Evolutionary conservation across 805 yeast genomes (phyloP).

Genomic region (Candida vaughaniae): DNA sequence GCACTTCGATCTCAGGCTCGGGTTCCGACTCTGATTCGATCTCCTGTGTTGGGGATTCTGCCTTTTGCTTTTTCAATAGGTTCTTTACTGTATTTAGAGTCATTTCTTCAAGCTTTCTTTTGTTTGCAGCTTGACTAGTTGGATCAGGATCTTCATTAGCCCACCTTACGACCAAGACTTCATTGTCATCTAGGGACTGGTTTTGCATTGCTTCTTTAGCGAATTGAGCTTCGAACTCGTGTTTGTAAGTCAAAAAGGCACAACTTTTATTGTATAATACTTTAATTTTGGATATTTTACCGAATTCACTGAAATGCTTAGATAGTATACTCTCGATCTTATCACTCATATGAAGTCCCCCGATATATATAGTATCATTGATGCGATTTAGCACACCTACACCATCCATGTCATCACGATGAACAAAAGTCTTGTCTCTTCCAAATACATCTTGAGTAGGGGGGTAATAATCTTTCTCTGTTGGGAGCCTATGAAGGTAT

Average conservation of each 20-base stretch:
- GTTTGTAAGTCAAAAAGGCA: constrained; percentile 72
- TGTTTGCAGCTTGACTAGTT: constrained; percentile 49
- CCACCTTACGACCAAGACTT: constrained; percentile 75
- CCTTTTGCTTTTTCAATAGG: constrained; percentile 29
- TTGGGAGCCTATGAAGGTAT: constrained; percentile 76
- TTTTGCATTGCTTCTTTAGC: constrained; percentile 93
- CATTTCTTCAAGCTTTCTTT: constrained; percentile 48
- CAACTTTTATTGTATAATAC: constrained; percentile 62
- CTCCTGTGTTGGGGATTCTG: background rate
- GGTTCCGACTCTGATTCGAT: background rate
- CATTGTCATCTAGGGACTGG: constrained; percentile 65
- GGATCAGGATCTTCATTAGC: constrained; percentile 89
- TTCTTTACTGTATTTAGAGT: constrained; percentile 54
- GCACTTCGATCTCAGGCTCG: constrained; percentile 20
- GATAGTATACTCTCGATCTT: constrained; percentile 34
- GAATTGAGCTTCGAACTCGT: constrained; percentile 82
- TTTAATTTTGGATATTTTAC: constrained; percentile 66
- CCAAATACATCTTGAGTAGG: constrained; percentile 89
- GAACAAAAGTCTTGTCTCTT: constrained; percentile 76
- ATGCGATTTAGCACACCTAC: constrained; percentile 72
- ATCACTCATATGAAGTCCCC: constrained; percentile 47
- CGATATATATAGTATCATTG: constrained; percentile 79
- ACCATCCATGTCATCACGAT: constrained; percentile 93
- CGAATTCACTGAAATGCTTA: constrained; percentile 67
- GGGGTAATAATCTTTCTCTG: constrained; percentile 52